A percentile compares a stretch with the other conserved stretches of the same genome.
These are phyloP conservation scores for Begonia fuchsioides DNA, from an alignment of 306 rosid species.

Conservation along the genomic window DNA sequence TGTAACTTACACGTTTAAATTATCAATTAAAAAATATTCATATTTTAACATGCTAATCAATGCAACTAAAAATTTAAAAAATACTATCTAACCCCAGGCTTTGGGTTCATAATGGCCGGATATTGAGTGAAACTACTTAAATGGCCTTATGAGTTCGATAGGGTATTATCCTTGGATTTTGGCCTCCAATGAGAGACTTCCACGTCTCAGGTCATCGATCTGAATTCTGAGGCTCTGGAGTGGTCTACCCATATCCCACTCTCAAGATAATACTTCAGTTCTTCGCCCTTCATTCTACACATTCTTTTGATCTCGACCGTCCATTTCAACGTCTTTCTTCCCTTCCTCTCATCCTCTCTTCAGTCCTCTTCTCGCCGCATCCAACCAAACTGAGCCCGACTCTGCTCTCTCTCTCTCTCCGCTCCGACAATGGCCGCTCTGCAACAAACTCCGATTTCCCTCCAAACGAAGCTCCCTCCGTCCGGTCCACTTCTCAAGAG, in stretches of 20 bases:
- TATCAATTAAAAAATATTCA: too few species aligned
- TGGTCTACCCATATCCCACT: too few species aligned
- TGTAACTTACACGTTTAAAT: too few species aligned
- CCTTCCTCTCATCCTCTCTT: background rate
- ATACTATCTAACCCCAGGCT: too few species aligned
- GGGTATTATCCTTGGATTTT: too few species aligned
- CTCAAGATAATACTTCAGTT: background rate
- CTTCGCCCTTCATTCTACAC: background rate
- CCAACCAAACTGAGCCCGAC: background rate
- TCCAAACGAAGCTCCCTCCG: slow-evolving; percentile 37
- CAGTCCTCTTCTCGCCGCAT: background rate
- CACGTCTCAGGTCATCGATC: too few species aligned
- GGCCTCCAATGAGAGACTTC: too few species aligned
- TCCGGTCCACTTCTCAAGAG: slow-evolving; percentile 14
- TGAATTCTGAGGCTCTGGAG: background rate
- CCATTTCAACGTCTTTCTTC: slow-evolving; percentile 3
- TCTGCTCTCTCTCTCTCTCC: background rate
- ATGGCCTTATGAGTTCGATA: too few species aligned
- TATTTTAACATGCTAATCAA: too few species aligned
- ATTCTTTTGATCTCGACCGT: slow-evolving; percentile 4
- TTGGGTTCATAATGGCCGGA: too few species aligned
- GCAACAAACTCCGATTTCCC: slow-evolving; percentile 42
- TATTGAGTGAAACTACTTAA: too few species aligned
- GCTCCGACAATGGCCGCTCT: slow-evolving; percentile 48
- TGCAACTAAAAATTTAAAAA: too few species aligned